Percentiles rank a stretch among this genome's conserved stretches.
Conservation (phyloP, 441 rosid species). For the Syzygium malaccense region DNA sequence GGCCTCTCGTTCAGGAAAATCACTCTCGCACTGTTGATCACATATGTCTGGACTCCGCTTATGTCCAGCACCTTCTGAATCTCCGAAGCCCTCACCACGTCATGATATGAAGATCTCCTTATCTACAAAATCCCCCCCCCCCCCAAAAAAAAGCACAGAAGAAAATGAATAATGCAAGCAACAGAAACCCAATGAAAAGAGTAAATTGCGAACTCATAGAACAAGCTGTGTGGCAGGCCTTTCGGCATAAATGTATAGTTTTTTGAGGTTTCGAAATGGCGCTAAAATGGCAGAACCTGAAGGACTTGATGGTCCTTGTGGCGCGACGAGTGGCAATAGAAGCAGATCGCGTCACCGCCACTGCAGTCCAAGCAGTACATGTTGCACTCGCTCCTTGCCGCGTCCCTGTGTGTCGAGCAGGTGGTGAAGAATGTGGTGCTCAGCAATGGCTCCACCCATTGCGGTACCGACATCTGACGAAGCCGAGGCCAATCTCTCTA, state of each 20-base stretch:
- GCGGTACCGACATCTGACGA: conserved; percentile 50
- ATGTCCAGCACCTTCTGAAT: conserved; percentile 59
- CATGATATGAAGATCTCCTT: conserved; percentile 78
- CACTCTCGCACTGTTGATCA: conserved; percentile 78
- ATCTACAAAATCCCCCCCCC: conserved; percentile 32
- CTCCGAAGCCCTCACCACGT: conserved; percentile 77
- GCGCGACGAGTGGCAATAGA: conserved; percentile 61
- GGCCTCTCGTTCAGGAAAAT: conserved; percentile 87
- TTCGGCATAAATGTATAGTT: neutral
- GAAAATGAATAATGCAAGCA: neutral
- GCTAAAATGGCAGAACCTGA: conserved; percentile 29
- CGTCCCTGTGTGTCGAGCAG: conserved; percentile 44
- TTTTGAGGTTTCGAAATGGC: neutral
- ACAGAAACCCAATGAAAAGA: neutral
- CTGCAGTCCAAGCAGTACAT: conserved; percentile 79
- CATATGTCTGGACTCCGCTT: conserved; percentile 77
- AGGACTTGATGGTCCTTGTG: conserved; percentile 70
- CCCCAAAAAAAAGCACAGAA: neutral
- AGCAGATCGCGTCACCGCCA: conserved; percentile 52
- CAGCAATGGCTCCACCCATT: conserved; percentile 68
- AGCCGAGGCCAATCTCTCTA: neutral
- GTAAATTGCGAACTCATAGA: neutral
- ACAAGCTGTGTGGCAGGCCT: neutral
- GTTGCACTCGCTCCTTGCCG: conserved; percentile 67
- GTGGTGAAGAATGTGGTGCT: conserved; percentile 52